These are phyloP conservation scores for Cucurbita ficifolia DNA, from an alignment of 306 rosid genomes.

Conservation along the genomic window DNA sequence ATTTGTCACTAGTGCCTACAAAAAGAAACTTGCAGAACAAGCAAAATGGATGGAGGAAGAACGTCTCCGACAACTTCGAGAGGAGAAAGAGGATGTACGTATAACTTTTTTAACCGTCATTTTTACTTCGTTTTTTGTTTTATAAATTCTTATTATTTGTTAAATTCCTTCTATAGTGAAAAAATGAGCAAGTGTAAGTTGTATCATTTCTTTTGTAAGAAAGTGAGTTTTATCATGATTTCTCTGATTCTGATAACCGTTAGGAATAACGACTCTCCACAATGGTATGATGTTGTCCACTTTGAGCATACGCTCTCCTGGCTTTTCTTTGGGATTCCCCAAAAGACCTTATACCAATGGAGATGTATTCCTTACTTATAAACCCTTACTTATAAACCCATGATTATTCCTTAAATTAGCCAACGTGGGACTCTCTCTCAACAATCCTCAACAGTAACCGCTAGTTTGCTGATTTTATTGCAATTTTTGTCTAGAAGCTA, in stretches of 20 bases:
- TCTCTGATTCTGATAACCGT: background rate
- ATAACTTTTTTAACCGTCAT: background rate
- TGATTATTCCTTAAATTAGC: too few relatives aligned
- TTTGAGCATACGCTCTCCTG: too few relatives aligned
- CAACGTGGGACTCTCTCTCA: too few relatives aligned
- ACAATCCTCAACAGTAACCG: too few relatives aligned
- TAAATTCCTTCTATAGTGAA: background rate
- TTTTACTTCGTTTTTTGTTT: background rate
- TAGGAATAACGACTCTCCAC: background rate
- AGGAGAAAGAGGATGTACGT: constrained; percentile 79
- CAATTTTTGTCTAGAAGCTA: too few relatives aligned
- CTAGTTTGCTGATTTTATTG: too few relatives aligned
- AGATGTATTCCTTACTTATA: too few relatives aligned
- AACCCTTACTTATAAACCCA: too few relatives aligned
- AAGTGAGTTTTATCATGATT: background rate
- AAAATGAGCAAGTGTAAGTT: background rate
- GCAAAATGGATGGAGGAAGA: constrained; percentile 76
- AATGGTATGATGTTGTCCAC: background rate
- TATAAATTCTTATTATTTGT: background rate
- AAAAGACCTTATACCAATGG: too few relatives aligned
- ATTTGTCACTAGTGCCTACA: constrained; percentile 68
- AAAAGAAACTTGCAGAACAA: constrained; percentile 68
- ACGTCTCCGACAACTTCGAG: constrained; percentile 44
- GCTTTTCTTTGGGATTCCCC: too few relatives aligned
- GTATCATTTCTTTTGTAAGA: background rate